A percentile compares a stretch with the other conserved stretches of the same genome.
Evolutionary conservation across 2,329 filamentous ascomycete genomes (phyloP).

Genomic region (Fusarium nurragi): DNA sequence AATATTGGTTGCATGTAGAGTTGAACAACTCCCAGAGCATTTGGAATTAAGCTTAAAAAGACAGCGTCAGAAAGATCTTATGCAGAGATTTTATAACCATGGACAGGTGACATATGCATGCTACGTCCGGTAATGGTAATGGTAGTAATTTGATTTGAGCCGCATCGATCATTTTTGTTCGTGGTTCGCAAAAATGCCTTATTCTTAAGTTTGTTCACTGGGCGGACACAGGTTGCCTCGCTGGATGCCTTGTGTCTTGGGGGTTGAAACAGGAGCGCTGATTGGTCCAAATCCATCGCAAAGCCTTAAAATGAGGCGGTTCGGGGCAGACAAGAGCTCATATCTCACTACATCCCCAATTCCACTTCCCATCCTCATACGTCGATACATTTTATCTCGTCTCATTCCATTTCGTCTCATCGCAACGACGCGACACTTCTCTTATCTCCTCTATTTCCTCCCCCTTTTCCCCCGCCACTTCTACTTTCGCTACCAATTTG

Average conservation of each 20-base stretch:
- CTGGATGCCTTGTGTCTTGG: constrained; percentile 25
- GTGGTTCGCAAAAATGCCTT: constrained; percentile 28
- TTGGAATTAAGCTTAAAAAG: not conserved
- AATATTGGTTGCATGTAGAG: not conserved
- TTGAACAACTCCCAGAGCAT: not conserved
- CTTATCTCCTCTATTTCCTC: constrained; percentile 13
- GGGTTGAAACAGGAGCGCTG: constrained; percentile 29
- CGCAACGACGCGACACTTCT: constrained; percentile 1
- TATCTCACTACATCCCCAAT: not conserved
- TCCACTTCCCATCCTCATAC: not conserved
- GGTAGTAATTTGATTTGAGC: constrained; percentile 12
- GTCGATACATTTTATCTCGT: not conserved
- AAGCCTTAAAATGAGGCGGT: constrained; percentile 35
- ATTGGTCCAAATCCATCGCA: constrained; percentile 20
- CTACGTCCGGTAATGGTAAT: too few species aligned
- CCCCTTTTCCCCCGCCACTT: constrained; percentile 7
- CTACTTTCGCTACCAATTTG: constrained; percentile 12
- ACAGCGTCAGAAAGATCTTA: not conserved
- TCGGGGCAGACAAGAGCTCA: constrained; percentile 13
- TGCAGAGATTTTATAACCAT: not conserved
- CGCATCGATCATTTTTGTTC: constrained; percentile 10
- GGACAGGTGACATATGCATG: not conserved
- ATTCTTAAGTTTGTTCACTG: not conserved
- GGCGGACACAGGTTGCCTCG: constrained; percentile 33
- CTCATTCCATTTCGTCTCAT: constrained; percentile 1